These are phyloP conservation scores for Acanthamoeba culbertsoni DNA, from an alignment of 208 protist species.

Conservation along the genomic window DNA sequence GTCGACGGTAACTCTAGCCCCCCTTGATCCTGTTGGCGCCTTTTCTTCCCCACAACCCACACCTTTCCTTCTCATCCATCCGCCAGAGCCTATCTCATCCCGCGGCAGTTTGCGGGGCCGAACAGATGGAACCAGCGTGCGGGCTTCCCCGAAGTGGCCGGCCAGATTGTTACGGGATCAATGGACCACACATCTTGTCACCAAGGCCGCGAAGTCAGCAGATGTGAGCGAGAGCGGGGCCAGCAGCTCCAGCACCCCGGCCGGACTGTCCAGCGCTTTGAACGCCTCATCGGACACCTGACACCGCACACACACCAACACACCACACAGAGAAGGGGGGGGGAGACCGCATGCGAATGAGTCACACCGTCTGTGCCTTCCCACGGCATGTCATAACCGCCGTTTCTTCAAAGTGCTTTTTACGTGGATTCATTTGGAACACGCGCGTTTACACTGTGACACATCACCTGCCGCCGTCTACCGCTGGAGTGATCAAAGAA, in stretches of 20 bases:
- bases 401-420: no score
- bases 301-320: neutral
- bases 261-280: neutral
- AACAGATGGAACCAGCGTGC: neutral
- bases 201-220: neutral
- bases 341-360: no score
- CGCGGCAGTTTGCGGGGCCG: neutral
- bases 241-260: neutral
- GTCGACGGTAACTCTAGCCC: no score
- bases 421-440: no score
- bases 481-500: no score
- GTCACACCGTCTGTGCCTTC: neutral
- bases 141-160: constrained; percentile 22
- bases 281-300: neutral
- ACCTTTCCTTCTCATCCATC: neutral
- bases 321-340: neutral
- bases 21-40: no score
- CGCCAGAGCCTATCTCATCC: neutral
- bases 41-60: neutral
- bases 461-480: no score
- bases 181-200: neutral
- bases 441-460: no score
- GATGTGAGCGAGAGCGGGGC: neutral
- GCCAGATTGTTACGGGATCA: constrained; percentile 15
- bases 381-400: no score